Percentiles rank a stretch among this genome's conserved stretches.
Conservation (phyloP, 345 rosid species). For the Brassica juncea region DNA sequence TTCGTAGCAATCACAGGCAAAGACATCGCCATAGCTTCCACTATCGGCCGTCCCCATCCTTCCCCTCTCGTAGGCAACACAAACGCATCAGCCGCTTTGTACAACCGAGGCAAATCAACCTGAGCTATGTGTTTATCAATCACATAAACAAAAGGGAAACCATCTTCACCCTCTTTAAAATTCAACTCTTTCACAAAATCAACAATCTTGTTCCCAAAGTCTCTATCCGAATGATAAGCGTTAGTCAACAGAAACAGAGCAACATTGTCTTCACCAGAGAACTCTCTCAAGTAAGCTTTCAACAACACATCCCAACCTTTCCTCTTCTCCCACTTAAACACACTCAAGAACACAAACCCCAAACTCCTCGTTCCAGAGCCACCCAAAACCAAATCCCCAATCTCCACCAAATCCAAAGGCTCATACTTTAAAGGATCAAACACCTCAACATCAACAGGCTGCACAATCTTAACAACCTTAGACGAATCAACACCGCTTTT, state of each 20-base stretch:
- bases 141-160: slow-evolving; percentile 60
- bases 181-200: slow-evolving; percentile 55
- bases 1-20: slow-evolving; percentile 78
- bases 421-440: slow-evolving; percentile 61
- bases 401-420: slow-evolving; percentile 48
- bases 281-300: slow-evolving; percentile 69
- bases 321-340: slow-evolving; percentile 86
- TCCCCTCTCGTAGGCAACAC: slow-evolving; percentile 87
- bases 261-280: slow-evolving; percentile 55
- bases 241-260: slow-evolving; percentile 71
- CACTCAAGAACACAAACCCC: slow-evolving; percentile 76
- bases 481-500: slow-evolving; percentile 72
- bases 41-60: slow-evolving; percentile 82
- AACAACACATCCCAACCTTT: slow-evolving; percentile 92
- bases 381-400: slow-evolving; percentile 59
- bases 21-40: slow-evolving; percentile 92
- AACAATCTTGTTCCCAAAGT: slow-evolving; percentile 73
- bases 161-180: slow-evolving; percentile 46
- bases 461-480: slow-evolving; percentile 78
- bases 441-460: slow-evolving; percentile 72
- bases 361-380: slow-evolving; percentile 36
- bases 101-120: slow-evolving; percentile 65
- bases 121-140: slow-evolving; percentile 72
- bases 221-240: slow-evolving; percentile 62
- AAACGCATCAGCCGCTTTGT: slow-evolving; percentile 78